A percentile compares a stretch with the other conserved stretches of the same genome.
Conservation (phyloP, 768 basidiomycete species). For the Baorangia bicolor region DNA sequence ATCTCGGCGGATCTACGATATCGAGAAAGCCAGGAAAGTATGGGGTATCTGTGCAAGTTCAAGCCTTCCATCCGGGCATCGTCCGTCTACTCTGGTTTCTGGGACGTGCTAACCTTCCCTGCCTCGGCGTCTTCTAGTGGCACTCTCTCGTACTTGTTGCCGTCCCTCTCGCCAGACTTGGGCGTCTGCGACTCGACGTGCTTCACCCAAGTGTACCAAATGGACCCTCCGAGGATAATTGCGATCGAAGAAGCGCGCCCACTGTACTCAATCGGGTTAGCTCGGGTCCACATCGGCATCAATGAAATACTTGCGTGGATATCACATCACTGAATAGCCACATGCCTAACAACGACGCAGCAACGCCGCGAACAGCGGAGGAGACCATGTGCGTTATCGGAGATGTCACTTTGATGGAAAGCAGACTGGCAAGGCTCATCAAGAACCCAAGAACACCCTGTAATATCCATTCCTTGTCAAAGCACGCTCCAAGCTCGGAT, state of each 20-base stretch:
- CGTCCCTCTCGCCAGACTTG: conserved; percentile 29
- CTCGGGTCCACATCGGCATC: background rate
- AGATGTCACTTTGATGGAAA: conserved; percentile 96
- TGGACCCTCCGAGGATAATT: conserved; percentile 77
- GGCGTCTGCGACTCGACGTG: conserved; percentile 59
- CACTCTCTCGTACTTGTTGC: conserved; percentile 54
- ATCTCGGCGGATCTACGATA: conserved; percentile 7
- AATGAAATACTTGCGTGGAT: conserved; percentile 54
- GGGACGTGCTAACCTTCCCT: conserved; percentile 32
- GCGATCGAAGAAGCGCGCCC: conserved; percentile 80
- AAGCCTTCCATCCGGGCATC: background rate
- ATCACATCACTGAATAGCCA: conserved; percentile 82
- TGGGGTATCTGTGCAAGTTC: conserved; percentile 18
- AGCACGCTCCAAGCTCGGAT: background rate
- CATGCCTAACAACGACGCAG: conserved; percentile 81
- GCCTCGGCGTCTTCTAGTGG: conserved; percentile 64
- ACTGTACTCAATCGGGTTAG: conserved; percentile 37
- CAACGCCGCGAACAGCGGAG: conserved; percentile 91
- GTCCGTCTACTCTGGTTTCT: conserved; percentile 31
- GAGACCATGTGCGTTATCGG: conserved; percentile 98
- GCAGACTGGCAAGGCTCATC: conserved; percentile 89
- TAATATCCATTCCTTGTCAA: background rate
- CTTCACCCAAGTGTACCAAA: conserved; percentile 89
- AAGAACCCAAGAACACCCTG: conserved; percentile 88
- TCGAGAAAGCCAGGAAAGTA: conserved; percentile 4